These are phyloP conservation scores for Zasmidium citrigriseum DNA, from an alignment of 2,329 filamentous ascomycete species.

Conservation along the genomic window DNA sequence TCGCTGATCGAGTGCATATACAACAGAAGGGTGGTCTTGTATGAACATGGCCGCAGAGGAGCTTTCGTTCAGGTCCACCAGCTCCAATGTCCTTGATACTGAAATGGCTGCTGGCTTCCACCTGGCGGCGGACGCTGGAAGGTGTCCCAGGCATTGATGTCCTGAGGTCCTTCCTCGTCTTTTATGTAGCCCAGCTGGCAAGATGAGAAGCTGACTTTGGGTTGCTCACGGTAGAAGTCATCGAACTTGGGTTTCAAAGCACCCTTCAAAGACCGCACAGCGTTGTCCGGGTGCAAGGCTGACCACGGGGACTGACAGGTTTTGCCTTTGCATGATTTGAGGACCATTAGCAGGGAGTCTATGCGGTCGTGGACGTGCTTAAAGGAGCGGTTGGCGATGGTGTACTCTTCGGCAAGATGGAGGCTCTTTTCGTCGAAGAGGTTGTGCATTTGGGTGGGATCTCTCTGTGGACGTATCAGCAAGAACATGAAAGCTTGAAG, in stretches of 20 bases:
- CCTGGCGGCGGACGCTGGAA: not conserved
- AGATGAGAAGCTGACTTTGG: conserved; percentile 53
- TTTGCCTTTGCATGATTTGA: conserved; percentile 36
- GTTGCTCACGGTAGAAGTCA: conserved; percentile 33
- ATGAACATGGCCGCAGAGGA: conserved; percentile 9
- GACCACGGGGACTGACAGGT: conserved; percentile 35
- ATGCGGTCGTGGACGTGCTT: conserved; percentile 27
- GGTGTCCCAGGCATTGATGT: conserved; percentile 21
- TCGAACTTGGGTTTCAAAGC: conserved; percentile 32
- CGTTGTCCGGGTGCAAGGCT: conserved; percentile 32
- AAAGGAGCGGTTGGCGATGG: conserved; percentile 21
- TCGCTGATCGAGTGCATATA: conserved; percentile 19
- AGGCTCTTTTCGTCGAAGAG: conserved; percentile 15
- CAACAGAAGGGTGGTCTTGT: conserved; percentile 29
- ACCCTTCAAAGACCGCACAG: conserved; percentile 28
- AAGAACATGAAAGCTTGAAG: too few relatives aligned
- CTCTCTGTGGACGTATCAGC: conserved; percentile 13
- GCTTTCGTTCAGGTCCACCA: conserved; percentile 21
- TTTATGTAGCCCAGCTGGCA: conserved; percentile 61
- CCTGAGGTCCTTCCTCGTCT: conserved; percentile 55
- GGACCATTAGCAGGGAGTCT: conserved; percentile 35
- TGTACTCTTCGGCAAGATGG: conserved; percentile 15
- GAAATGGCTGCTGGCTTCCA: conserved; percentile 8
- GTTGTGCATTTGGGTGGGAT: conserved; percentile 28
- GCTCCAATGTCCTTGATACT: conserved; percentile 16